Evolutionary conservation across 1,284 basidiomycete genomes (phyloP), one percentile per base, ranked within the genome.

Genomic region (Trichosporon faecale): DNA sequence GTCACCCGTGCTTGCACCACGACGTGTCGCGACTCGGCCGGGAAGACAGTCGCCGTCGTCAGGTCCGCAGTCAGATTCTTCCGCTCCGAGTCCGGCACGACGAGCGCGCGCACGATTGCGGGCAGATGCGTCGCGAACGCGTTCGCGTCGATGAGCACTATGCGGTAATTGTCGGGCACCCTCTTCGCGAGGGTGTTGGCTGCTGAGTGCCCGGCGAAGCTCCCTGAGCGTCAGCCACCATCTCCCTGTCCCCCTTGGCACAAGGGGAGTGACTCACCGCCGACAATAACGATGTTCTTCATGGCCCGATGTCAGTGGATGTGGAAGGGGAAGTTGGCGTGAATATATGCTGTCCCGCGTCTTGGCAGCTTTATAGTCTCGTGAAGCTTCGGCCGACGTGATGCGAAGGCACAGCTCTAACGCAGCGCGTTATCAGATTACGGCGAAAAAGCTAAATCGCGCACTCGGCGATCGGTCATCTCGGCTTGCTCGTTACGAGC

Each of bases 61-160:
- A 84, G 69, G 14, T 64, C 65, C 1, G 79, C 75, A 3, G 73
- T 77, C 31, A 77, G 73, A 25, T 81, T 73, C 52, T 76, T 77
- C 25, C 76, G 74, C 70, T 84, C 83, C 76, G 78, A 83, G 64
- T 80, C 83, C 21, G 84, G 81, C 2, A 80, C 76, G 29, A 85
- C 84, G 7, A 83, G 73, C 0, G 80, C 84, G 65, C 85, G 75
- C 5, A 85, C 77, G 16, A 79, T 71, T 2, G 78, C 81, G 29
- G 84, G 76, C 0, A 81, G 76, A 76, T 80, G 85, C 68, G 79
- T 83, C 0, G 79, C 77, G 40, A 77, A 82, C 1, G 77, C 78
- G 21, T 27, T 72, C 9, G 40, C 64, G 11, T 72, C 71, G 44
- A 72, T 66, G 7, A 72, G 46, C 14, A 69, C 21, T 11, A 72